A percentile compares a stretch with the other conserved stretches of the same genome.
phyloP scores from a whole-genome alignment of 2,329 filamentous ascomycete species.

The Aspergillus pseudonomiae region DNA sequence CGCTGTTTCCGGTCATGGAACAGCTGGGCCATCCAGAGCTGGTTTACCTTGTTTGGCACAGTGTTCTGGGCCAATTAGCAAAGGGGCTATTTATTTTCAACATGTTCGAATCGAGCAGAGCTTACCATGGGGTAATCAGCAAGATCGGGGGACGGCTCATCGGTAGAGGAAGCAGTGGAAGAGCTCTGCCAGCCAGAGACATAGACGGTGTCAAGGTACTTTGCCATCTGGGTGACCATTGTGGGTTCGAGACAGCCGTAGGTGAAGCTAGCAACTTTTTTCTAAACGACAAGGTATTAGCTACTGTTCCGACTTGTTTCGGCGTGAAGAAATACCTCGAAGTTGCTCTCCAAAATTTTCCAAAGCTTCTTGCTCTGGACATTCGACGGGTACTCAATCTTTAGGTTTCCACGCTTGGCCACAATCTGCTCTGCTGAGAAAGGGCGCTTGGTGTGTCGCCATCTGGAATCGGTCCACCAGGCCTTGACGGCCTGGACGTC shows the following conservation, averaged over 20 bases:
- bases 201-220: conserved; percentile 97
- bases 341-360: conserved; percentile 83
- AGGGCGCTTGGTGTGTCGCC: conserved; percentile 87
- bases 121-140: conserved; percentile 92
- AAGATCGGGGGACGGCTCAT: conserved; percentile 96
- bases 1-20: conserved; percentile 99
- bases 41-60: conserved; percentile 96
- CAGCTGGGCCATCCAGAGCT: conserved; percentile 96
- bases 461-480: conserved; percentile 93
- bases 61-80: conserved; percentile 68
- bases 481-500: conserved; percentile 87
- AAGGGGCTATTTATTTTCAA: background rate
- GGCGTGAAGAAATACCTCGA: conserved; percentile 62
- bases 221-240: conserved; percentile 99
- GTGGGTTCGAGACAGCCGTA: conserved; percentile 98
- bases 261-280: conserved; percentile 84
- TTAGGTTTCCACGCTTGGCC: conserved; percentile 87
- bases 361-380: conserved; percentile 91
- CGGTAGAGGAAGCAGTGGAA: conserved; percentile 89
- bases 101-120: background rate
- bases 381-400: conserved; percentile 90
- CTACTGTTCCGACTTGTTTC: background rate
- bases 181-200: conserved; percentile 99
- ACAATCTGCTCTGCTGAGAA: conserved; percentile 98
- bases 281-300: conserved; percentile 51